These are phyloP conservation scores for Citrullus mucosospermus DNA, from an alignment of 306 rosid species.

Conservation along the genomic window DNA sequence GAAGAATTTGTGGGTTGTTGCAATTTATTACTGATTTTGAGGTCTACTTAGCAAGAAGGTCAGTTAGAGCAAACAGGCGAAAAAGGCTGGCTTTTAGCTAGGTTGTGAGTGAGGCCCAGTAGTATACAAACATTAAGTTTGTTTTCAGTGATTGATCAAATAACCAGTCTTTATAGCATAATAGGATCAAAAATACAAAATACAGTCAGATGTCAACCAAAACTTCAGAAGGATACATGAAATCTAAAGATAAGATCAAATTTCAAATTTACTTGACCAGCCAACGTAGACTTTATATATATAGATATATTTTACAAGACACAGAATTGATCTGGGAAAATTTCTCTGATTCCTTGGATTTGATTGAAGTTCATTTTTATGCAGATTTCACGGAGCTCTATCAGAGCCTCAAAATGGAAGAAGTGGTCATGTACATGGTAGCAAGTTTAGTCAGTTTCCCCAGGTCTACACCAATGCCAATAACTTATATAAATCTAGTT, in stretches of 20 bases:
- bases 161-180: background rate
- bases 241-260: background rate
- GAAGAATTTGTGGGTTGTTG: slow-evolving; percentile 3
- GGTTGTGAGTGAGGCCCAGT: background rate
- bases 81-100: background rate
- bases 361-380: background rate
- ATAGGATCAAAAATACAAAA: background rate
- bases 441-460: background rate
- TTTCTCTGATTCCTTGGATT: background rate
- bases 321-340: background rate
- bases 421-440: background rate
- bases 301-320: background rate
- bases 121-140: background rate
- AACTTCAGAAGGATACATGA: background rate
- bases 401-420: slow-evolving; percentile 1
- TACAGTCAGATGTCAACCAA: background rate
- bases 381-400: slow-evolving; percentile 4
- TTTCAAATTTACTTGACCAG: background rate
- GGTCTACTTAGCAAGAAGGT: slow-evolving; percentile 4
- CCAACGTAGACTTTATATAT: background rate
- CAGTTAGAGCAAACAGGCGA: background rate
- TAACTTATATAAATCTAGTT: background rate
- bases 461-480: background rate
- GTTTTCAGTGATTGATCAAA: background rate
- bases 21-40: slow-evolving; percentile 4